Percentiles rank a stretch among this genome's conserved stretches.
These are phyloP conservation scores for Entomortierella chlamydospora DNA, from an alignment of 192 early-diverging fungal genomes.

Conservation along the genomic window DNA sequence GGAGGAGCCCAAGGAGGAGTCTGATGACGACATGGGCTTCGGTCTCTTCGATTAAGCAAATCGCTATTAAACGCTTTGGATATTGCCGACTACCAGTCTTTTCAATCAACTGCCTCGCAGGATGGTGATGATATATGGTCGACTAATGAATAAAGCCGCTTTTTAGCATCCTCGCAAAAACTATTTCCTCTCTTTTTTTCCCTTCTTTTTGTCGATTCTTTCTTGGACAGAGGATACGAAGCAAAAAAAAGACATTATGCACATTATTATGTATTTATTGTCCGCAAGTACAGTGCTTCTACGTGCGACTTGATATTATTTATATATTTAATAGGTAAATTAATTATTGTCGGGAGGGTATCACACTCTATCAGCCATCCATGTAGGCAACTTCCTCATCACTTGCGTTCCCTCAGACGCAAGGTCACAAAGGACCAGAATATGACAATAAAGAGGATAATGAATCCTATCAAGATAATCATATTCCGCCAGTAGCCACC, in stretches of 20 bases:
- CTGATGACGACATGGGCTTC: not conserved
- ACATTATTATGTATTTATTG: no score
- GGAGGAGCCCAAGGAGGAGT: conserved; percentile 2
- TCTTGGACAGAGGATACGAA: no score
- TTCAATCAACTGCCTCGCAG: not conserved
- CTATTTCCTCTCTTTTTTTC: no score
- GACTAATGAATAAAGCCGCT: not conserved
- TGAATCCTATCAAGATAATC: conserved; percentile 40
- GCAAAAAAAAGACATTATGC: not conserved
- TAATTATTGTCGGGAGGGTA: not conserved
- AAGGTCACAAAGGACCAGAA: conserved; percentile 40
- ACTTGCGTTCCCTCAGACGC: conserved; percentile 49
- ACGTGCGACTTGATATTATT: no score
- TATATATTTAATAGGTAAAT: no score
- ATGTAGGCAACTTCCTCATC: no score
- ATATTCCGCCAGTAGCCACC: conserved; percentile 39
- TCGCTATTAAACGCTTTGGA: not conserved
- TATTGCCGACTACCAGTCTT: not conserved
- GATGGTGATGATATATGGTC: not conserved
- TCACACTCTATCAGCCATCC: no score
- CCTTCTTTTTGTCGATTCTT: no score
- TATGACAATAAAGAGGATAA: conserved; percentile 23
- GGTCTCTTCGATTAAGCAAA: conserved; percentile 15
- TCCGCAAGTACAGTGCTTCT: no score
- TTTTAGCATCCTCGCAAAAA: not conserved